Evolutionary conservation across 192 early-diverging fungal species (phyloP).

Genomic region (Mortierella hygrophila): DNA sequence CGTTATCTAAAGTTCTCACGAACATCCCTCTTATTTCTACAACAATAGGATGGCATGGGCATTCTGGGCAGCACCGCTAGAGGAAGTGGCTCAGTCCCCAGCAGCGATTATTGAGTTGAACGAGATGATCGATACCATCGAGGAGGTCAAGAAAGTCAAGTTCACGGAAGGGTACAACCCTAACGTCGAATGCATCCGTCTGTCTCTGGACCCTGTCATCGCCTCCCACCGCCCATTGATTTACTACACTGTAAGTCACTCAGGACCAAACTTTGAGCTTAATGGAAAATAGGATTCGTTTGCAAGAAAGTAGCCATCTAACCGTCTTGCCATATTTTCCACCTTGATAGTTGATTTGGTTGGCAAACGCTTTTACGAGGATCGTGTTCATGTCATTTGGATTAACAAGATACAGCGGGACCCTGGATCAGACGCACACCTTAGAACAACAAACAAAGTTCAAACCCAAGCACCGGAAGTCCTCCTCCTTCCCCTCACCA

Average conservation of each 20-base stretch:
- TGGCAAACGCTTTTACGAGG: constrained; percentile 12
- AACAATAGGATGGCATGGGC: constrained; percentile 65
- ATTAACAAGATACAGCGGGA: constrained; percentile 21
- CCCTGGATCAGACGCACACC: not conserved
- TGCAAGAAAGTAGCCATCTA: not conserved
- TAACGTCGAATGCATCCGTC: constrained; percentile 62
- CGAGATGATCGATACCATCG: constrained; percentile 46
- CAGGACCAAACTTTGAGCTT: not conserved
- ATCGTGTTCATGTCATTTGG: constrained; percentile 19
- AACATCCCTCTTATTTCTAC: not conserved
- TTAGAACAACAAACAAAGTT: not conserved
- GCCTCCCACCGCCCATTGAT: constrained; percentile 66
- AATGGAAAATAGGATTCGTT: not conserved
- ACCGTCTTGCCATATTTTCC: not conserved
- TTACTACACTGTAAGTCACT: constrained; percentile 58
- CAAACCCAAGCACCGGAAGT: not conserved
- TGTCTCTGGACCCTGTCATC: constrained; percentile 67
- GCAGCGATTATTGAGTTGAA: constrained; percentile 51
- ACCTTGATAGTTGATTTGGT: constrained; percentile 9
- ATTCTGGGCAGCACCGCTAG: constrained; percentile 57
- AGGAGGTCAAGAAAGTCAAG: constrained; percentile 50
- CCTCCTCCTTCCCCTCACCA: not conserved
- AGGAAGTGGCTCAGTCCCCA: constrained; percentile 33
- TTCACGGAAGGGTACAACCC: constrained; percentile 59
- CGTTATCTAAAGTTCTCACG: not conserved